Percentiles rank a stretch among this genome's conserved stretches.
phyloP scores from a whole-genome alignment of 768 basidiomycete species.

The Tulasnella sp. region DNA sequence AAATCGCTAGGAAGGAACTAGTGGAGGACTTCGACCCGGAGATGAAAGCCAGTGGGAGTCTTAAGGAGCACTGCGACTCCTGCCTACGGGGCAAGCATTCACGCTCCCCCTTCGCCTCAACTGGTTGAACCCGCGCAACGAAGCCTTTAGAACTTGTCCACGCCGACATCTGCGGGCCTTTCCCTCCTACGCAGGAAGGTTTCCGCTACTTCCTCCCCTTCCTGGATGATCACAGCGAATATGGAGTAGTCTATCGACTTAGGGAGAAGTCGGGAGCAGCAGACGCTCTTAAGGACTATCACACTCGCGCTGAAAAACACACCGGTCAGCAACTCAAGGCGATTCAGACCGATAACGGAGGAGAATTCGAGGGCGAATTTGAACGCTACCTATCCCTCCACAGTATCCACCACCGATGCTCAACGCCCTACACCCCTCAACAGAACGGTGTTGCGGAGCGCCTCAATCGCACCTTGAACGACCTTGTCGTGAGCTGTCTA shows the following conservation, averaged over 20 bases:
- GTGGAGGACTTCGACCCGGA: not conserved
- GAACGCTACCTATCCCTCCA: not conserved
- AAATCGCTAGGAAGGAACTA: not conserved
- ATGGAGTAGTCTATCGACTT: not conserved
- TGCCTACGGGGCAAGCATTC: not conserved
- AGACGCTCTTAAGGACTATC: not conserved
- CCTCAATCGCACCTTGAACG: not conserved
- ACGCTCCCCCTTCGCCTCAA: not conserved
- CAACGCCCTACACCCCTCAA: not conserved
- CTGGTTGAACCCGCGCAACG: not conserved
- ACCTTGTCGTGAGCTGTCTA: not conserved
- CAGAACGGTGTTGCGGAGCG: conserved; percentile 3
- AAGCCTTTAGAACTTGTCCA: not conserved
- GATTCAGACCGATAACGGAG: not conserved
- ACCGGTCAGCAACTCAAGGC: not conserved
- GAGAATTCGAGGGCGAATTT: not conserved
- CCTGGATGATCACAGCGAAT: not conserved
- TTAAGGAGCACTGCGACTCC: not conserved
- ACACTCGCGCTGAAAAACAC: not conserved
- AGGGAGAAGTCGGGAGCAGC: not conserved
- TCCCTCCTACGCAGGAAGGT: not conserved
- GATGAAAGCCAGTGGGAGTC: not conserved
- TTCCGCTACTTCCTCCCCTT: not conserved
- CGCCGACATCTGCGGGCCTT: not conserved
- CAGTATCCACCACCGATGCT: not conserved